Conservation (phyloP, 176 grass and related monocot species). For the Eleusine coracana region DNA sequence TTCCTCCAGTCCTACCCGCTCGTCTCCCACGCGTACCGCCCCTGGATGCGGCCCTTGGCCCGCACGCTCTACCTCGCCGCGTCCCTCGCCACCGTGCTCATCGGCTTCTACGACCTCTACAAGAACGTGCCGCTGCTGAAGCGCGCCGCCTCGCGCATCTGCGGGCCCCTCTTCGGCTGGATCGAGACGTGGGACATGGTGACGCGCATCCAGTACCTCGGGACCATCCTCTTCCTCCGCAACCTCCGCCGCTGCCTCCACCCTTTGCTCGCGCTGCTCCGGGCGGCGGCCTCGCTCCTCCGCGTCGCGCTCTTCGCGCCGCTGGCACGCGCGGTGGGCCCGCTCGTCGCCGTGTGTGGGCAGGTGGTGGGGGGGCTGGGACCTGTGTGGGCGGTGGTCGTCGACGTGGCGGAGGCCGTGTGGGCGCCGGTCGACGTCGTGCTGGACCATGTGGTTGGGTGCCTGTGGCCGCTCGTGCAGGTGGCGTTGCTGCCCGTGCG, state of each 20-base stretch:
- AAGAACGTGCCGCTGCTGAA: constrained; percentile 92
- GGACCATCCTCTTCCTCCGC: constrained; percentile 86
- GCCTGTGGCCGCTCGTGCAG: constrained; percentile 47
- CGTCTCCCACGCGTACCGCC: constrained; percentile 73
- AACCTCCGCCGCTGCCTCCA: constrained; percentile 58
- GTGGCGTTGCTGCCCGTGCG: constrained; percentile 44
- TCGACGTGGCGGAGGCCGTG: constrained; percentile 52
- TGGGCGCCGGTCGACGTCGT: constrained; percentile 57
- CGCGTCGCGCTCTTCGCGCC: constrained; percentile 32
- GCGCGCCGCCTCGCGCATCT: constrained; percentile 63
- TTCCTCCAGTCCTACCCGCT: constrained; percentile 91
- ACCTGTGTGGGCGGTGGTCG: constrained; percentile 26
- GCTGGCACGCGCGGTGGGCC: constrained; percentile 34
- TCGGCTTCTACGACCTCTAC: constrained; percentile 98
- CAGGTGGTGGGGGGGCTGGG: not conserved
- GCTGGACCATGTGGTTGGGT: constrained; percentile 15
- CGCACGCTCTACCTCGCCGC: constrained; percentile 60
- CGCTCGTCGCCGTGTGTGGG: not conserved
- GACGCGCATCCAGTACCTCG: constrained; percentile 78
- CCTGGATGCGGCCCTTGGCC: constrained; percentile 79
- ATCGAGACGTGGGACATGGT: constrained; percentile 95
- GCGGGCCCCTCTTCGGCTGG: constrained; percentile 80
- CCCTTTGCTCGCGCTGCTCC: constrained; percentile 47
- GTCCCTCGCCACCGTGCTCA: constrained; percentile 66
- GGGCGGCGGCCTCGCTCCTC: constrained; percentile 25